Base-by-base conservation (phyloP, 306 rosid genomes). In the Fragaria nilgerrensis region DNA sequence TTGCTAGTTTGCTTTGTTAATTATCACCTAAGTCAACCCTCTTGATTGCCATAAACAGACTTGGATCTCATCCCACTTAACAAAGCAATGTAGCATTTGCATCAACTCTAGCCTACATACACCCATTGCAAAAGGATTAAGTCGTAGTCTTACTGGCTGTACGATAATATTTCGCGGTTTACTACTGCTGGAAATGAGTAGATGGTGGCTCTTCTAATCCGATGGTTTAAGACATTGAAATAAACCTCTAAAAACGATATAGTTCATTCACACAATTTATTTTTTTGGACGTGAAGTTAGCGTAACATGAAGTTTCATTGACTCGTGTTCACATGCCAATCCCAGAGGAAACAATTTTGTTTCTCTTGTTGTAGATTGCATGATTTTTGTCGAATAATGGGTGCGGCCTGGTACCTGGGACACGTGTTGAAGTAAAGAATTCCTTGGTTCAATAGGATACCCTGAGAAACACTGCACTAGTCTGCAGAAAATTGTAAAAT, bases 401-500 rank as follows among this genome's bases (percentile, higher is more conserved):
- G 67, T 27, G 4, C 67, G 5, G 67, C 39, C 39, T 61, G 67
- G 37, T 27, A 29, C 45, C 37, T 15, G 19, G 72, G 71, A 63
- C 81, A 75, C 62, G 81, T 83, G 70, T 77, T 47, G 17, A 45
- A 29, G 59, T 72, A 53, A 20, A n/a, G 43, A 63, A 65, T 44
- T 53, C 20, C 69, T 52, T 39, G 58, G 16, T 73, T 76, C 67
- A 61, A 61, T 77, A 64, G 79, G 81, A 84, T 80, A 70, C 84
- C 76, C 81, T 80, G 84, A 66, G 66, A 55, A 4, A 9, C 9
- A 34, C 86, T 47, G 81, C 43, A 62, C 25, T 17, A 65, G 71
- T 50, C 48, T 32, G 4, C 3, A 44, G 12, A 70, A 79, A 71
- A 74, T 14, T 63, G 25, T 58, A 41, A 59, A 56, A 62, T 72